A percentile compares a stretch with the other conserved stretches of the same genome.
Evolutionary conservation across 2,329 filamentous ascomycete genomes (phyloP).

Genomic region (Penicillium sclerotigenum): DNA sequence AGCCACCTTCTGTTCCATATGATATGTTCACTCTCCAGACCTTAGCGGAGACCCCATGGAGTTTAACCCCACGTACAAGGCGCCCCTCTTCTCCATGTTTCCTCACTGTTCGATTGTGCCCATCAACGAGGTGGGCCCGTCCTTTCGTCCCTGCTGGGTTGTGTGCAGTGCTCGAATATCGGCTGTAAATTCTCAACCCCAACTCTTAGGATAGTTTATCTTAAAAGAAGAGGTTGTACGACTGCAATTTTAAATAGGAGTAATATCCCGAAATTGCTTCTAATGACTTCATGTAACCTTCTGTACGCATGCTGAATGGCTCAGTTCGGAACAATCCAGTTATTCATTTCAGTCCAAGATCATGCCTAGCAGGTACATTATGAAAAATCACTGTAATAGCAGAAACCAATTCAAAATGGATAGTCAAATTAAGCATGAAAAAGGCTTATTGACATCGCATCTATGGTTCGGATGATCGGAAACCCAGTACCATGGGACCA

Average conservation of each 20-base stretch:
- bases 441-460: conserved; percentile 3
- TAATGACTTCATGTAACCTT: background rate
- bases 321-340: background rate
- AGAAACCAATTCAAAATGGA: background rate
- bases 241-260: background rate
- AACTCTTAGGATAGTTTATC: background rate
- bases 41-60: background rate
- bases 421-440: conserved; percentile 2
- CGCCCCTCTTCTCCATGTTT: background rate
- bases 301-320: background rate
- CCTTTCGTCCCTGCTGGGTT: background rate
- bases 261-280: background rate
- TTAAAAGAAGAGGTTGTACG: background rate
- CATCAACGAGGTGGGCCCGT: background rate
- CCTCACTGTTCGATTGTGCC: background rate
- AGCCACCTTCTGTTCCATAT: background rate
- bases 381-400: background rate
- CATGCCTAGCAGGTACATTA: background rate
- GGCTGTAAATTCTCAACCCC: too few relatives aligned
- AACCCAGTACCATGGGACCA: conserved; percentile 8
- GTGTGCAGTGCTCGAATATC: background rate
- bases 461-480: conserved; percentile 4
- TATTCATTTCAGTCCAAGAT: background rate
- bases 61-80: too few relatives aligned
- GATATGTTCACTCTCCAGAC: background rate